A percentile compares a stretch with the other conserved stretches of the same genome.
phyloP scores from a whole-genome alignment of 148 eudicot genomes.

The Amaranthus palmeri region DNA sequence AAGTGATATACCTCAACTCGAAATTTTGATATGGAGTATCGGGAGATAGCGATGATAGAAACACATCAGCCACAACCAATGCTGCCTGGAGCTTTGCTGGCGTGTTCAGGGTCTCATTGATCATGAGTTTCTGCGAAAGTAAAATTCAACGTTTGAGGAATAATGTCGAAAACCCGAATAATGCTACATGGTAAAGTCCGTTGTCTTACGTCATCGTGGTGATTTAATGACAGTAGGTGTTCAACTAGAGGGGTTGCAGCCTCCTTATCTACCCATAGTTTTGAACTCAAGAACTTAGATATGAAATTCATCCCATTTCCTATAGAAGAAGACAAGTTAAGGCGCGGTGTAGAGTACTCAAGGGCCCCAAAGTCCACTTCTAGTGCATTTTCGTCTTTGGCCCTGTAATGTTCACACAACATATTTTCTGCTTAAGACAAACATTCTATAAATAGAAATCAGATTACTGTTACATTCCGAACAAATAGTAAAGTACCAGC shows the following conservation, averaged over 20 bases:
- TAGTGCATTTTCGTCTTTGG: constrained; percentile 76
- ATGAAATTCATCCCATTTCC: constrained; percentile 67
- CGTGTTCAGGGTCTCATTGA: constrained; percentile 69
- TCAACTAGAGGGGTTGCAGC: constrained; percentile 67
- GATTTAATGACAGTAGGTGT: constrained; percentile 57
- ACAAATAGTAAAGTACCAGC: constrained; percentile 37
- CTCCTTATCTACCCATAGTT: constrained; percentile 37
- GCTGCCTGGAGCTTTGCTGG: constrained; percentile 68
- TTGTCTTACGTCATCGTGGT: constrained; percentile 62
- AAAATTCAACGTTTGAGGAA: not conserved
- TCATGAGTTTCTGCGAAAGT: constrained; percentile 70
- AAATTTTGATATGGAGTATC: constrained; percentile 62
- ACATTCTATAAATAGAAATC: not conserved
- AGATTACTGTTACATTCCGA: not conserved
- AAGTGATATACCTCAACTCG: constrained; percentile 50
- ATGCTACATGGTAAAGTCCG: not conserved
- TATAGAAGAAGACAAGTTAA: constrained; percentile 66
- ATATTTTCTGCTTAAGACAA: not conserved
- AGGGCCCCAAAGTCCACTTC: constrained; percentile 87
- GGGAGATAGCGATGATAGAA: constrained; percentile 52
- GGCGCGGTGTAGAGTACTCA: constrained; percentile 53
- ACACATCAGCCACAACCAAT: constrained; percentile 68
- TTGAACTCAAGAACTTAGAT: constrained; percentile 73
- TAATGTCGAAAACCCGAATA: not conserved
- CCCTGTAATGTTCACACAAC: constrained; percentile 45